Evolutionary conservation across 2,329 filamentous ascomycete genomes (phyloP).

Genomic region (Pestalotiopsis sp.): DNA sequence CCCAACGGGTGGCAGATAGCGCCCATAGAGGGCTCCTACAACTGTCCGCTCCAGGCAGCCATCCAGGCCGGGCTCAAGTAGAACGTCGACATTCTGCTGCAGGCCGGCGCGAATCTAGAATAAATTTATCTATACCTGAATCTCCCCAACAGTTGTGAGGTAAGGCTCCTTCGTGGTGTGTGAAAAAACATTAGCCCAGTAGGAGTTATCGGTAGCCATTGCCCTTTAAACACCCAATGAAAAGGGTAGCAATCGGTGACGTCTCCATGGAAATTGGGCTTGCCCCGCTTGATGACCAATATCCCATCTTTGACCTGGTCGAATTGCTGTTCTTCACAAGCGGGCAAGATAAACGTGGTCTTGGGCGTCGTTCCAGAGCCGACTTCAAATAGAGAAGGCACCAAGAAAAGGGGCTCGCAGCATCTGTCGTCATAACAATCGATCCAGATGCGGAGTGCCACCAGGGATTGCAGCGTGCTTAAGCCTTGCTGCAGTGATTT

Average conservation of each 20-base stretch:
- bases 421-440: constrained; percentile 2
- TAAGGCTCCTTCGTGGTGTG: background rate
- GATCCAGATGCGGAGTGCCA: background rate
- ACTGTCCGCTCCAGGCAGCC: background rate
- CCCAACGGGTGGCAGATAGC: background rate
- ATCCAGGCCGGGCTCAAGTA: background rate
- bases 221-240: background rate
- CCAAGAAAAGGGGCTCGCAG: background rate
- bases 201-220: background rate
- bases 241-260: background rate
- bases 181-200: background rate
- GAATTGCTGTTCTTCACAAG: background rate
- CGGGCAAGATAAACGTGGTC: constrained; percentile 3
- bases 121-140: too few relatives aligned
- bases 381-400: background rate
- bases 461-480: background rate
- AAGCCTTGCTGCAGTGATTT: constrained; percentile 1
- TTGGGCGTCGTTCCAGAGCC: background rate
- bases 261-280: background rate
- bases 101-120: background rate
- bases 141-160: too few relatives aligned
- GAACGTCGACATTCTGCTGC: background rate
- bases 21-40: background rate
- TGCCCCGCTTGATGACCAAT: constrained; percentile 2
- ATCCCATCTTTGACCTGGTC: background rate